Base-by-base conservation (phyloP, 768 basidiomycete species). In the Lyophyllum semitale region DNA sequence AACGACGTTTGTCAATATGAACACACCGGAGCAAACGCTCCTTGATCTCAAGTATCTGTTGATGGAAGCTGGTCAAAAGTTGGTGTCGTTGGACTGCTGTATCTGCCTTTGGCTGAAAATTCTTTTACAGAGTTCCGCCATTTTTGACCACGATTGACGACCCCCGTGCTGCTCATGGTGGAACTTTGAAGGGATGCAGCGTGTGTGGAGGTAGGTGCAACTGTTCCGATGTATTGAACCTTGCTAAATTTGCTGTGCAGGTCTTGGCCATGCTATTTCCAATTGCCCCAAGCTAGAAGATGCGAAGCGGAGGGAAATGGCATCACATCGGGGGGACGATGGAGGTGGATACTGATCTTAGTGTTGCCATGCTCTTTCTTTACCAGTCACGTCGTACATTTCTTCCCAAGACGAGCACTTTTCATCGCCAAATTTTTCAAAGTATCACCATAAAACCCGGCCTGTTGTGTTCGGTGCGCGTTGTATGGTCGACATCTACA, bases 1-100 rank as follows among this genome's bases (percentile, higher is more conserved):
- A 29, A 99, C 97, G 30, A 95, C 97, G 32, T 99, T 99, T 66
- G 93, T 98, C 51, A 98, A 98, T 70, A 96, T 96, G 93, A 92
- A 91, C 66, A 97, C 96, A 2, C 83, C 90, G 0, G 97, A 98
- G 67, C 96, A 98, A 73, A 99, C 97, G 1, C 74, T 99, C 32
- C 73, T 99, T 58, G 97, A 99, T 80, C 77, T 98, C 60, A 99
- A 98, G 71, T 99, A 99, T 68, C 73, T 99, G 43, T 75, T 99
- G 51, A 89, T 96, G 79, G 97, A 98, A 72, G 95, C 95, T 2
- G 96, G 96, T 30, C 97, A 98, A 76, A 96, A 95, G 95, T 96
- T 54, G 48, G 85, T 80, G 20, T 29, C 13, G 51, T 40, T 9
- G 15, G 43, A 48, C 29, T n/a, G 7, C 26, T 2, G 42, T 33